Evolutionary conservation across 2,329 filamentous ascomycete species (phyloP).

Genomic region (Cryphonectria radicalis): DNA sequence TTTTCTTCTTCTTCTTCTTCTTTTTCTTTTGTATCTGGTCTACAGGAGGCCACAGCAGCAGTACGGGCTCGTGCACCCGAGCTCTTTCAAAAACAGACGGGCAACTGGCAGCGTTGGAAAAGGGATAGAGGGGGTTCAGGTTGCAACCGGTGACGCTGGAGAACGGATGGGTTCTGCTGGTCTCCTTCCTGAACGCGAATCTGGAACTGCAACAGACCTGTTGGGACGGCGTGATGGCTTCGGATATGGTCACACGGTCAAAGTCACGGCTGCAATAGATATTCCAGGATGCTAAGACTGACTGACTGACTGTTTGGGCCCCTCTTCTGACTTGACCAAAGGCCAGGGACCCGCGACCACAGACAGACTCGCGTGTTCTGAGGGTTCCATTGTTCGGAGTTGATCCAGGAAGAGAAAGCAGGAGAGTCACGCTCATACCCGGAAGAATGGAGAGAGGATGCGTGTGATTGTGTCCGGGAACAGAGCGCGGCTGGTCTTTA

Average conservation of each 20-base stretch:
- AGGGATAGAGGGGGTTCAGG: not conserved
- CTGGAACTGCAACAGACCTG: not conserved
- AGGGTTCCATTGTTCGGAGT: not conserved
- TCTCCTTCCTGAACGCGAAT: not conserved
- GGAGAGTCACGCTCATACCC: not conserved
- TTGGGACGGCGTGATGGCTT: not conserved
- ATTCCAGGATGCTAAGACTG: not conserved
- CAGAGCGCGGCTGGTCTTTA: not conserved
- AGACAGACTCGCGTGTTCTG: not conserved
- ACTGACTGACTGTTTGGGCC: not conserved
- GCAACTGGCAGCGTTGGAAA: not conserved
- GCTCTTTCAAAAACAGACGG: not conserved
- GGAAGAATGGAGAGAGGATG: not conserved
- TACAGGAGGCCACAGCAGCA: not conserved
- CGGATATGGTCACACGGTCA: not conserved
- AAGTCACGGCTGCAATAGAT: not conserved
- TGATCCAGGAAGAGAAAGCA: not conserved
- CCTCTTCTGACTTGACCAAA: not conserved
- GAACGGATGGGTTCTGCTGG: not conserved
- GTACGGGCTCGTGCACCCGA: not conserved
- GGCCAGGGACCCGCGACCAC: not conserved
- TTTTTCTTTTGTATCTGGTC: not conserved
- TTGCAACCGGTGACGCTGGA: not conserved
- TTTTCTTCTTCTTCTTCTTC: not conserved
- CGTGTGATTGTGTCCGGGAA: not conserved